These are phyloP conservation scores for Vicia faba DNA, from an alignment of 306 rosid genomes.

Conservation along the genomic window DNA sequence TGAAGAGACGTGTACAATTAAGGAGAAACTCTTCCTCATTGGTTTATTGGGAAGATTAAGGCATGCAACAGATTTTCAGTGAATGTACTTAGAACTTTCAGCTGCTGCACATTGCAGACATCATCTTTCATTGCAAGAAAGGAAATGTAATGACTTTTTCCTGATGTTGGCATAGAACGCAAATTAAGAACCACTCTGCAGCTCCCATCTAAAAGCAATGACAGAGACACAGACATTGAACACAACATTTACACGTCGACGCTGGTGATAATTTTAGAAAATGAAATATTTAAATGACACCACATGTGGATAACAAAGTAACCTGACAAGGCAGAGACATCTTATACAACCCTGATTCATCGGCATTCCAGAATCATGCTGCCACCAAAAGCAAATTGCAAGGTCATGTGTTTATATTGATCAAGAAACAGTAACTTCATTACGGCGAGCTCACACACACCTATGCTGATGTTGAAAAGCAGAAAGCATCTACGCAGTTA, in stretches of 20 bases:
- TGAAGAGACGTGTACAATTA: no score
- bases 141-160: background rate
- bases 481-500: background rate
- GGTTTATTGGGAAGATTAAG: no score
- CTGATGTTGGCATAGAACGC: background rate
- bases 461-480: background rate
- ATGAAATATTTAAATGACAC: no score
- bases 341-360: background rate
- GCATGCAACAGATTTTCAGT: background rate
- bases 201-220: background rate
- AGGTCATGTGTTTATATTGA: background rate
- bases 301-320: background rate
- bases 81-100: background rate
- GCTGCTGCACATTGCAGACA: background rate
- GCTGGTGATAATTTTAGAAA: background rate
- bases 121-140: background rate
- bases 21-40: no score
- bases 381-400: background rate
- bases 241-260: background rate
- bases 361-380: background rate
- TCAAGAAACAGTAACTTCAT: conserved; percentile 5
- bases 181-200: conserved; percentile 15
- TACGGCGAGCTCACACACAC: conserved; percentile 9
- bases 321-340: background rate
- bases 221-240: background rate